phyloP scores from a whole-genome alignment of 345 rosid genomes.

The Populus davidiana region DNA sequence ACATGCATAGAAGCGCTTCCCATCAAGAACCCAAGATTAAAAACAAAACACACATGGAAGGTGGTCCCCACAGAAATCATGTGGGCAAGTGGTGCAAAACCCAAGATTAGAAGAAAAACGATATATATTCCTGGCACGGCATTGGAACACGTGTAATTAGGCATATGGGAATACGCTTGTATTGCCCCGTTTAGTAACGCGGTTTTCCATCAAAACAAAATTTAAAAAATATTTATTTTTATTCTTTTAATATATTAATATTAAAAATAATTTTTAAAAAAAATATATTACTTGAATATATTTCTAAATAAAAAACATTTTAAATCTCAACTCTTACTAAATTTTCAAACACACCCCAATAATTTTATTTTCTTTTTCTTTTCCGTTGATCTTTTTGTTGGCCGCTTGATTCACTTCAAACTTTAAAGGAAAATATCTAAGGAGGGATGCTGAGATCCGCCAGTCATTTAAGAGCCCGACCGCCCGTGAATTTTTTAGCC shows the following conservation, averaged over 20 bases:
- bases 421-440: slow-evolving; percentile 26
- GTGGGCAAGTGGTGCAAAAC: slow-evolving; percentile 3
- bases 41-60: background rate
- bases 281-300: too few relatives aligned
- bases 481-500: slow-evolving; percentile 21
- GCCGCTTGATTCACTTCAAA: background rate
- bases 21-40: too few relatives aligned
- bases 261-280: too few relatives aligned
- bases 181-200: too few relatives aligned
- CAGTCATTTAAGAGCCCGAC: slow-evolving; percentile 25
- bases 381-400: background rate
- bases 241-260: too few relatives aligned
- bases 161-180: slow-evolving; percentile 17
- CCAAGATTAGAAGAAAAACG: background rate
- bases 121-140: slow-evolving; percentile 35
- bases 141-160: slow-evolving; percentile 26
- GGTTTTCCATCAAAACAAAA: too few relatives aligned
- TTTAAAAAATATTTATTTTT: too few relatives aligned
- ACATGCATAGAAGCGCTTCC: background rate
- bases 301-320: too few relatives aligned
- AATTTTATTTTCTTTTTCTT: background rate
- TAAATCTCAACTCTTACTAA: too few relatives aligned
- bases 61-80: background rate
- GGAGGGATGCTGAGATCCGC: background rate
- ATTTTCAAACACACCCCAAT: background rate